Evolutionary conservation across 2,329 filamentous ascomycete species (phyloP), one percentile per base, ranked within the genome.

Genomic region (Colletotrichum brevisporum): DNA sequence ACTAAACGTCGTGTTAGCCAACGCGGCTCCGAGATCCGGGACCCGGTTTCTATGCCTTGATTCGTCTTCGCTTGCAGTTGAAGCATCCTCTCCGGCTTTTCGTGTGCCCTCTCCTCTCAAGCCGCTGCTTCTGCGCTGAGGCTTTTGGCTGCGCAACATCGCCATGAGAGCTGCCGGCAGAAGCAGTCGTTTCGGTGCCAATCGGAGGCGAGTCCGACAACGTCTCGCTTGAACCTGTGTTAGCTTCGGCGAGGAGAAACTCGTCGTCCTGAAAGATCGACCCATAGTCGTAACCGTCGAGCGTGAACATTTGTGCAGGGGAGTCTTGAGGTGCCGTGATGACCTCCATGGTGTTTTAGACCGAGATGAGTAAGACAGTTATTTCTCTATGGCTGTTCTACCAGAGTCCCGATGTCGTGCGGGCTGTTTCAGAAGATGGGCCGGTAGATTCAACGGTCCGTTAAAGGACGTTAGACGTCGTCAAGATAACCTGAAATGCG

Each of bases 71-170:
- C 78, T 92, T 92, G 80, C 90, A 92, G 76, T 90, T 90, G 77
- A 86, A 91, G 78, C 90, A 92, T 9, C 90, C 90, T 16, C 86
- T 82, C 26, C 90, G 84, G 58, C 88, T 90, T 77, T 92, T 92
- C 12, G 88, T 91, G 71, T 92, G 90, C 0, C 90, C 89, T 70
- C 88, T 84, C 63, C 90, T 80, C 75, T 88, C 87, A 27, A 86
- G 71, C 52, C 83, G 80, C 72, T 82, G 81, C 73, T 77, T 83
- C 57, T 76, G 76, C 54, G 70, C 31, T 24, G 72, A 53, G 39
- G 73, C 52, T 1, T 15, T 47, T 8, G 53, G 39, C 18, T n/a
- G 13, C 27, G 16, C 18, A 24, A 13, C 21, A 13, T 51, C 63
- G 18, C 18, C 36, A 16, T 15, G 48, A 27, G 51, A 21, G 18